Percentiles rank a stretch among this genome's conserved stretches.
Evolutionary conservation across 1,284 basidiomycete species (phyloP).

Genomic region (Trichosporon faecale): DNA sequence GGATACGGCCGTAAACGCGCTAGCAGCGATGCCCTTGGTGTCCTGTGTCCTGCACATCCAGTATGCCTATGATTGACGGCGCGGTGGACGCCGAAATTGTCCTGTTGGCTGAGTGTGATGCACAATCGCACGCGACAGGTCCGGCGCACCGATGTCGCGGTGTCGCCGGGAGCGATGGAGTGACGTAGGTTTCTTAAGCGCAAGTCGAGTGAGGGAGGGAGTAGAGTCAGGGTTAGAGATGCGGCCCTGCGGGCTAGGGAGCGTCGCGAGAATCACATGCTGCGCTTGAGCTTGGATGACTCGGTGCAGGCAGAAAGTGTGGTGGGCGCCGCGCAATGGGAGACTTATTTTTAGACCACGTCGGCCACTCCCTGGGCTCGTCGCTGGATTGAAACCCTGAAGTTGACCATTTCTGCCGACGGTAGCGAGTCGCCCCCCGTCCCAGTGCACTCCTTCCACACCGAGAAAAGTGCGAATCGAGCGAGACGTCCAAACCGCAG

Average conservation of each 20-base stretch:
- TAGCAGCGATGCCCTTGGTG: not conserved
- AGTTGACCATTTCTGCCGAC: not conserved
- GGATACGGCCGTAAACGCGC: constrained; percentile 1
- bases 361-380: not conserved
- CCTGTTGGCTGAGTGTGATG: not conserved
- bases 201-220: not conserved
- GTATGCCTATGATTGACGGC: not conserved
- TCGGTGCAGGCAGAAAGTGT: too few species aligned
- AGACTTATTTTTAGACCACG: not conserved
- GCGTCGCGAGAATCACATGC: not conserved
- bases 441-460: not conserved
- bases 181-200: not conserved
- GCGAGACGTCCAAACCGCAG: not conserved
- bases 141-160: too few species aligned
- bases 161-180: not conserved
- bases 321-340: not conserved
- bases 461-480: not conserved
- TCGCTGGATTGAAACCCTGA: not conserved
- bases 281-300: not conserved
- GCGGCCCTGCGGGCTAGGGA: not conserved
- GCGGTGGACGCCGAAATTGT: not conserved
- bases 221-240: not conserved
- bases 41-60: not conserved
- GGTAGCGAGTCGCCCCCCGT: not conserved
- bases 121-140: not conserved